Base-by-base conservation (phyloP, 495 filamentous ascomycete species). In the Achaetomiella virescens region DNA sequence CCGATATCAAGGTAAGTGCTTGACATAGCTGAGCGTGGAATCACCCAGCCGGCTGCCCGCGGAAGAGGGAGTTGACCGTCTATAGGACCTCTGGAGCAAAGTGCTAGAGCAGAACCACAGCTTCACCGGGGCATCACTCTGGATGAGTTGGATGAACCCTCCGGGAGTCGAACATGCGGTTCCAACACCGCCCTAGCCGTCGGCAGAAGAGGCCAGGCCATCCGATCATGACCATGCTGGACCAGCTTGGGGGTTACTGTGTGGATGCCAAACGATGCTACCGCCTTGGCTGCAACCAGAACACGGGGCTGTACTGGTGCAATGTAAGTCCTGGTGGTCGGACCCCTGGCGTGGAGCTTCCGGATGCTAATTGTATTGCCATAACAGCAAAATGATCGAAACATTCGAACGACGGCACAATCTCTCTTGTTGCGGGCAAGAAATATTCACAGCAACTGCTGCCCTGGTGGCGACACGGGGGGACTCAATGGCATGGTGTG, bases 251-350 rank as follows among this genome's bases (percentile, higher is more conserved):
- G 1, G 51, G 51, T 0, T 1, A 10, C 14, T 54, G 51, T 40
- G 21, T 54, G 9, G 20, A 36, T 2, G 41, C 3, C 0, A 20
- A 15, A 7, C 27, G 31, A 2, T 54, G 51, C 21, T 41, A 54
- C 31, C 51, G 51, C 2, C n/a, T 54, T 3, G 51, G 40, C 3
- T 54, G 51, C 20, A 5, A 41, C 14, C 8, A 25, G 2, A 37
- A 36, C 4, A 22, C 41, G 2, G 51, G 51, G 6, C 6, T 54
- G 15, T 54, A 45, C 12, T 54, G 51, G 51, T 54, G 51, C 41
- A 54, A 54, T 37, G 51, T 54, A 31, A 54, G 51, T 37, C 15
- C 0, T n/a, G n/a, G n/a, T n/a, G n/a, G n/a, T n/a, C n/a, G n/a
- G n/a, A n/a, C n/a, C n/a, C n/a, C n/a, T n/a, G n/a, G n/a, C 17